Evolutionary conservation across 1,284 basidiomycete species (phyloP).

Genomic region (Cutaneotrichosporon mucoides): DNA sequence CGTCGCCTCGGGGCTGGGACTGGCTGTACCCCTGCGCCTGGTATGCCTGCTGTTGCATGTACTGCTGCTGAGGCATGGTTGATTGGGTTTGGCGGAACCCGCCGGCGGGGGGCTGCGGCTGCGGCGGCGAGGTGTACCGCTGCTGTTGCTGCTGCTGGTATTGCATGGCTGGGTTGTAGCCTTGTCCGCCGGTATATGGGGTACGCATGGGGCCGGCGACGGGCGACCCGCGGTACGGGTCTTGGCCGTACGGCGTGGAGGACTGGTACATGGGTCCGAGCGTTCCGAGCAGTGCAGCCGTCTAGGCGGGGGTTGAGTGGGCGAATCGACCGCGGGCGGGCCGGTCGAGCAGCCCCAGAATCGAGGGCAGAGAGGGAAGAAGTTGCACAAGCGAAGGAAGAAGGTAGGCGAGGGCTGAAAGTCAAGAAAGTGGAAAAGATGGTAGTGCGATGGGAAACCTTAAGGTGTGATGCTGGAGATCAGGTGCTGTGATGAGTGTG

Average conservation of each 20-base stretch:
- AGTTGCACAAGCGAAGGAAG: neutral
- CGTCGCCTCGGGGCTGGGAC: neutral
- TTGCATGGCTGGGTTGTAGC: neutral
- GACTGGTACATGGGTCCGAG: neutral
- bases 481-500: too few relatives aligned
- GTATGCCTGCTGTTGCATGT: neutral
- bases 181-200: neutral
- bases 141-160: constrained; percentile 2
- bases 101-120: neutral
- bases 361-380: neutral
- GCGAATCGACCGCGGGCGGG: neutral
- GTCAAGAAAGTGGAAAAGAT: neutral
- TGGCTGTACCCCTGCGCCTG: neutral
- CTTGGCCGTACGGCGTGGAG: neutral
- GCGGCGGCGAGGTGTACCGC: neutral
- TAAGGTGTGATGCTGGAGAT: too few relatives aligned
- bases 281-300: neutral
- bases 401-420: neutral
- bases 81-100: neutral
- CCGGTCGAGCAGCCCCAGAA: neutral
- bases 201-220: neutral
- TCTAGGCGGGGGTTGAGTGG: neutral
- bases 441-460: too few relatives aligned
- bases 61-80: neutral
- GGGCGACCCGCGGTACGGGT: neutral